Conservation (phyloP, 768 basidiomycete genomes). For the Leccinum aurantiacum region DNA sequence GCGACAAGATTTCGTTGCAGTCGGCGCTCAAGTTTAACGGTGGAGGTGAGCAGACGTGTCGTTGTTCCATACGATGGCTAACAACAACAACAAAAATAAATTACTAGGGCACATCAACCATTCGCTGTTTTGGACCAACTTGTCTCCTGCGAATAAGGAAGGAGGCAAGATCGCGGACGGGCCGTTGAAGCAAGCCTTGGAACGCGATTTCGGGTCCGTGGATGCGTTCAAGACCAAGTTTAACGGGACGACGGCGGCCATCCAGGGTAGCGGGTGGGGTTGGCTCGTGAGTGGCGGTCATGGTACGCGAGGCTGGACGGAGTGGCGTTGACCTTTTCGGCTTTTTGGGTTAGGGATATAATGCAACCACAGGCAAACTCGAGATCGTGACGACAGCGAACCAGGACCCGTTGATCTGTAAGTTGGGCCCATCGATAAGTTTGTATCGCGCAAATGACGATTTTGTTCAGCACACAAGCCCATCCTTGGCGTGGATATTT, state of each 20-base stretch:
- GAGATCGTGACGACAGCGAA: slow-evolving; percentile 93
- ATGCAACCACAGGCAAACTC: slow-evolving; percentile 63
- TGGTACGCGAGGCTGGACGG: neutral
- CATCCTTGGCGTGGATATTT: slow-evolving; percentile 95
- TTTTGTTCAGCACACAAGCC: slow-evolving; percentile 67
- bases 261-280: slow-evolving; percentile 98
- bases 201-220: slow-evolving; percentile 82
- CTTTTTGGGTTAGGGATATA: slow-evolving; percentile 58
- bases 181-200: slow-evolving; percentile 71
- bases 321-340: neutral
- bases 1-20: slow-evolving; percentile 82
- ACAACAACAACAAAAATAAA: neutral
- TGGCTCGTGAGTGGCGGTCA: slow-evolving; percentile 68
- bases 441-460: slow-evolving; percentile 9
- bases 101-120: slow-evolving; percentile 83
- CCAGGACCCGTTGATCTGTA: slow-evolving; percentile 86
- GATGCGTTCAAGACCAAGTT: slow-evolving; percentile 75
- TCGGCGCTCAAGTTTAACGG: slow-evolving; percentile 96
- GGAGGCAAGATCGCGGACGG: slow-evolving; percentile 69
- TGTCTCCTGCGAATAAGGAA: slow-evolving; percentile 66
- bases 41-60: slow-evolving; percentile 55
- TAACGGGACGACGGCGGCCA: slow-evolving; percentile 84
- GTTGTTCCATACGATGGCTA: neutral
- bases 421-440: slow-evolving; percentile 17
- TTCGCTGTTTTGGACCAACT: slow-evolving; percentile 96